phyloP scores from a whole-genome alignment of 2,329 filamentous ascomycete genomes.

The Lithohypha guttulata region DNA sequence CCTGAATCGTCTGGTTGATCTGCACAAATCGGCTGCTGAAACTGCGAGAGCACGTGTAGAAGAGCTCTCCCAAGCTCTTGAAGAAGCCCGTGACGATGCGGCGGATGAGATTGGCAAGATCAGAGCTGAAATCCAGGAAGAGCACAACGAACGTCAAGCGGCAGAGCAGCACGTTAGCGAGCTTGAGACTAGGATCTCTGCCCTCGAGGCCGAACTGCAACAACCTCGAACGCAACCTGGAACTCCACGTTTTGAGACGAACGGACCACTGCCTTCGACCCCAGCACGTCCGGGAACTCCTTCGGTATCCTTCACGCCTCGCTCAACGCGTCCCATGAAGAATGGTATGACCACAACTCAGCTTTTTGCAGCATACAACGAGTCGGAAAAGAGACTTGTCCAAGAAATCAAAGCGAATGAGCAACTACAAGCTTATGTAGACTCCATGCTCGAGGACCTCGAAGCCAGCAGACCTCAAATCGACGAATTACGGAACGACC shows the following conservation, averaged over 20 bases:
- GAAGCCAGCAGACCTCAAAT: constrained; percentile 82
- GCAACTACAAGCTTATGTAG: constrained; percentile 63
- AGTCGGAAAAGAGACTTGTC: constrained; percentile 57
- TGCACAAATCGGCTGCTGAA: constrained; percentile 49
- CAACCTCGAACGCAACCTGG: constrained; percentile 36
- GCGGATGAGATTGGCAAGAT: constrained; percentile 47
- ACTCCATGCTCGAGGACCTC: constrained; percentile 74
- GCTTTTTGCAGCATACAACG: constrained; percentile 51
- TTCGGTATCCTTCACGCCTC: constrained; percentile 40
- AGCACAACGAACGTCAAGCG: constrained; percentile 49
- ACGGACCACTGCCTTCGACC: constrained; percentile 39
- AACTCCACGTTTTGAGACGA: constrained; percentile 43
- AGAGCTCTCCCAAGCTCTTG: constrained; percentile 46
- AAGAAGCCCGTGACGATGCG: constrained; percentile 51
- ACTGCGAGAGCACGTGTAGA: constrained; percentile 50
- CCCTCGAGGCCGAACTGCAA: constrained; percentile 45
- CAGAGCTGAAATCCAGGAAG: constrained; percentile 44
- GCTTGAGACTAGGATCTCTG: constrained; percentile 52
- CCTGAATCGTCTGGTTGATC: constrained; percentile 66
- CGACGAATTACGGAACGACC: constrained; percentile 71
- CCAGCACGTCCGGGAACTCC: constrained; percentile 42
- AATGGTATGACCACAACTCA: constrained; percentile 46
- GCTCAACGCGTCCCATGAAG: constrained; percentile 43
- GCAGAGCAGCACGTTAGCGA: constrained; percentile 54
- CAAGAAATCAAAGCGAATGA: constrained; percentile 64